Conservation (phyloP, 1,284 basidiomycete species). For the Cutaneotrichosporon sp. region DNA sequence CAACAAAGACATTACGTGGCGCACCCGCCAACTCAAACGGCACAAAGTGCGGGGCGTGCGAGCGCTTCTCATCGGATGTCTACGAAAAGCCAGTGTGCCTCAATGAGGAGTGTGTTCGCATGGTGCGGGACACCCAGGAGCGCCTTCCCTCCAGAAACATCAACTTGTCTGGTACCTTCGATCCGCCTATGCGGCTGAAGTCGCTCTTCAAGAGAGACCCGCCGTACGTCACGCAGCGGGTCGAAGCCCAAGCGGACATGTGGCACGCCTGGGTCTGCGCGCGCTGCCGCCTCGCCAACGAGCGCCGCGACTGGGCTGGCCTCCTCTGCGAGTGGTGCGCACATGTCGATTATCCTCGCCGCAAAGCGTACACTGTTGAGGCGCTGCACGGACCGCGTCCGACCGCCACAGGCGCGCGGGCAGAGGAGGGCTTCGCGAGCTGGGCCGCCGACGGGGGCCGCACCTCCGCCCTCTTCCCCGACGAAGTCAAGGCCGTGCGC, state of each 20-base stretch:
- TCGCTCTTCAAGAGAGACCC: neutral
- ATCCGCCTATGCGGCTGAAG: neutral
- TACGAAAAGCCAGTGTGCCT: slow-evolving; percentile 24
- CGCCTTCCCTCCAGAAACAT: neutral
- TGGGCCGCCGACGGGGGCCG: slow-evolving; percentile 27
- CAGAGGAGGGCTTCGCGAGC: slow-evolving; percentile 34
- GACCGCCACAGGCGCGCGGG: slow-evolving; percentile 35
- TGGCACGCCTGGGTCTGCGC: slow-evolving; percentile 47
- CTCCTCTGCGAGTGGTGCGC: slow-evolving; percentile 44
- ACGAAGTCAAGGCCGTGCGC: slow-evolving; percentile 41
- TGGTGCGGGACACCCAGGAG: neutral
- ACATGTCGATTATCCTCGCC: slow-evolving; percentile 16
- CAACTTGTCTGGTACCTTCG: neutral
- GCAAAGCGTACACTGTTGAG: slow-evolving; percentile 29
- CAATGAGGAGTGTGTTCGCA: slow-evolving; percentile 20
- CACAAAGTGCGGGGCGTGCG: slow-evolving; percentile 9
- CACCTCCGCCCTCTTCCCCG: slow-evolving; percentile 31
- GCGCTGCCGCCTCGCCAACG: slow-evolving; percentile 41
- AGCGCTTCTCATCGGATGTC: slow-evolving; percentile 12
- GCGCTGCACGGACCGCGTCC: slow-evolving; percentile 32
- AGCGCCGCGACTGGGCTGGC: slow-evolving; percentile 41
- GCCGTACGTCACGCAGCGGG: slow-evolving; percentile 5
- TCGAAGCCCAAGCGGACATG: slow-evolving; percentile 31
- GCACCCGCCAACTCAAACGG: neutral
- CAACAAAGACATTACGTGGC: slow-evolving; percentile 9